These are phyloP conservation scores for Tetracladium marchalianum DNA, from an alignment of 495 filamentous ascomycete species.

Conservation along the genomic window DNA sequence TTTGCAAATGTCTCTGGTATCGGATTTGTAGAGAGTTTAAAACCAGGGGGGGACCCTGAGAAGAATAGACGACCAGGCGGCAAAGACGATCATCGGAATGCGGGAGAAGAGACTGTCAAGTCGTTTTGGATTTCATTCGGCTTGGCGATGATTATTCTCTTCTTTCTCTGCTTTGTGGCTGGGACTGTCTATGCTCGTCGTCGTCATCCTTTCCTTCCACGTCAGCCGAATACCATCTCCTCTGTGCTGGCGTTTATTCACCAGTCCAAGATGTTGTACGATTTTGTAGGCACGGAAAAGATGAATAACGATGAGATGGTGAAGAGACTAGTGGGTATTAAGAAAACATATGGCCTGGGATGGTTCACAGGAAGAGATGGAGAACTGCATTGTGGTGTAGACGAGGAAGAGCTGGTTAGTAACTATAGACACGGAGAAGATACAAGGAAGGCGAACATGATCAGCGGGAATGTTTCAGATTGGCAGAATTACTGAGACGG, in stretches of 20 bases:
- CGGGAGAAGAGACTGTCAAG: conserved; percentile 48
- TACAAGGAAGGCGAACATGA: conserved; percentile 13
- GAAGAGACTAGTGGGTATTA: conserved; percentile 35
- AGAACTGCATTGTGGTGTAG: conserved; percentile 56
- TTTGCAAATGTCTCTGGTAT: conserved; percentile 48
- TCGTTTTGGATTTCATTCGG: conserved; percentile 50
- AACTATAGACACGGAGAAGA: conserved; percentile 48
- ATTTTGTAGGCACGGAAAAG: conserved; percentile 57
- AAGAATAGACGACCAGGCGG: neutral
- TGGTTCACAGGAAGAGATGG: conserved; percentile 63
- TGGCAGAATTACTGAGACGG: neutral
- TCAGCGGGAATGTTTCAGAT: neutral
- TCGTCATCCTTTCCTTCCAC: conserved; percentile 53
- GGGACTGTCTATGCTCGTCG: conserved; percentile 42
- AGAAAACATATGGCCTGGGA: conserved; percentile 60
- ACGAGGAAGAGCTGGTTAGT: conserved; percentile 55
- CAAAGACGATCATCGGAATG: conserved; percentile 18
- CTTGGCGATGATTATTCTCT: conserved; percentile 48
- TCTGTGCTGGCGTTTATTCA: conserved; percentile 64
- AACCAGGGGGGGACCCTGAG: conserved; percentile 1
- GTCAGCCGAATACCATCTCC: conserved; percentile 64
- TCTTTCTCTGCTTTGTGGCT: conserved; percentile 42
- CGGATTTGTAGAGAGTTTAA: conserved; percentile 30
- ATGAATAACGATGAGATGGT: conserved; percentile 47
- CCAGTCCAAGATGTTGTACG: conserved; percentile 62